These are phyloP conservation scores for Ceratobasidium sp. DNA, from an alignment of 1,284 basidiomycete genomes.

Conservation along the genomic window DNA sequence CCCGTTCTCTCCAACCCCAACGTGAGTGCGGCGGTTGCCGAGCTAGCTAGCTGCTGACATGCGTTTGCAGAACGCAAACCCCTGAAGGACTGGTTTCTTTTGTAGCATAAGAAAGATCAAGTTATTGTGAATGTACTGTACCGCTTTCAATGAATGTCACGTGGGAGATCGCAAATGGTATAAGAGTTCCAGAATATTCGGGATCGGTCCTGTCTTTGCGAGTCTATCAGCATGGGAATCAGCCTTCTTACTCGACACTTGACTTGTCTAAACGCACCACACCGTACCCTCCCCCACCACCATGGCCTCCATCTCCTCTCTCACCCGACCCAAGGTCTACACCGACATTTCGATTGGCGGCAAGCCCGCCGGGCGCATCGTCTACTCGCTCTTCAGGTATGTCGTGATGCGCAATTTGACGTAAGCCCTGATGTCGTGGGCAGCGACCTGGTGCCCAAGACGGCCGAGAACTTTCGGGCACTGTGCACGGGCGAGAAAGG, in stretches of 20 bases:
- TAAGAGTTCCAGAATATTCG: conserved; percentile 42
- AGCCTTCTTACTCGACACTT: conserved; percentile 1
- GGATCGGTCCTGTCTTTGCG: neutral
- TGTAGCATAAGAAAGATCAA: conserved; percentile 17
- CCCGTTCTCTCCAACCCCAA: conserved; percentile 29
- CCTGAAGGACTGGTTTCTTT: neutral
- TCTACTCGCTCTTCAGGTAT: conserved; percentile 58
- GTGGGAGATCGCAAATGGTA: conserved; percentile 18
- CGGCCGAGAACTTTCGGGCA: conserved; percentile 66
- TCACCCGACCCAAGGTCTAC: conserved; percentile 53
- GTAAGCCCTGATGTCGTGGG: neutral
- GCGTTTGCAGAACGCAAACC: neutral
- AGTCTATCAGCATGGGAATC: conserved; percentile 31
- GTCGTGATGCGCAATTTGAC: neutral
- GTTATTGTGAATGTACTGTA: conserved; percentile 37
- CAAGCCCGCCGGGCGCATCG: conserved; percentile 57
- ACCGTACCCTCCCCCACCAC: neutral
- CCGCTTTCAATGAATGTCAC: conserved; percentile 8
- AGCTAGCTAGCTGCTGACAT: neutral
- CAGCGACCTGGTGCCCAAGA: conserved; percentile 60
- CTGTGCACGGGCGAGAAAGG: conserved; percentile 66
- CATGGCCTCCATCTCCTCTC: conserved; percentile 32
- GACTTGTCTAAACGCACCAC: neutral
- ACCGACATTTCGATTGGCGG: conserved; percentile 63
- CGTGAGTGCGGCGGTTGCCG: neutral